phyloP scores from a whole-genome alignment of 2,329 filamentous ascomycete species.

The Elsinoe necatrix region DNA sequence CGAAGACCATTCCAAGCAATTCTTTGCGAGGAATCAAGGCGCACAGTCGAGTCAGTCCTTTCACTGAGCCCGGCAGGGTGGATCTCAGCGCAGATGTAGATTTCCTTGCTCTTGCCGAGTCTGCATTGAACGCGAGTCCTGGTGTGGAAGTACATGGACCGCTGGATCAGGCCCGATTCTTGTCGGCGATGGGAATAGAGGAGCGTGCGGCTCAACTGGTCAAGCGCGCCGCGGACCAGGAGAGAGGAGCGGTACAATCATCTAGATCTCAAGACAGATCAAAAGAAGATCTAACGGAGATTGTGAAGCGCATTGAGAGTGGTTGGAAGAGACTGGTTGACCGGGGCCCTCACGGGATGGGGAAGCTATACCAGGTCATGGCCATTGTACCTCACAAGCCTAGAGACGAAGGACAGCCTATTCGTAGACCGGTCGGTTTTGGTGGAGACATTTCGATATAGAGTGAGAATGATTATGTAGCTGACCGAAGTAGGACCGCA shows the following conservation, averaged over 20 bases:
- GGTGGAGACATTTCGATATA: slow-evolving; percentile 52
- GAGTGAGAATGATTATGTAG: not conserved
- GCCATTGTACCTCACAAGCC: slow-evolving; percentile 63
- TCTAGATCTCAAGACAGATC: slow-evolving; percentile 28
- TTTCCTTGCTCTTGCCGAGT: slow-evolving; percentile 77
- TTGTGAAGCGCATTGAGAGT: slow-evolving; percentile 55
- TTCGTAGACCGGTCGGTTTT: slow-evolving; percentile 78
- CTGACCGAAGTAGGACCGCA: not conserved
- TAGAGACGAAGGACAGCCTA: slow-evolving; percentile 54
- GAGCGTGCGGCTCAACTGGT: slow-evolving; percentile 65
- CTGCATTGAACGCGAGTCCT: slow-evolving; percentile 64
- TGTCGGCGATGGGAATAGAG: slow-evolving; percentile 72
- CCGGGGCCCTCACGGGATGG: slow-evolving; percentile 76
- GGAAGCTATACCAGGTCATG: slow-evolving; percentile 86
- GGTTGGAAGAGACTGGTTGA: slow-evolving; percentile 82
- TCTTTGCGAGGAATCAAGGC: slow-evolving; percentile 79
- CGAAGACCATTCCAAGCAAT: slow-evolving; percentile 71
- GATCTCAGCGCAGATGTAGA: slow-evolving; percentile 92
- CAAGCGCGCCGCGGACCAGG: slow-evolving; percentile 34
- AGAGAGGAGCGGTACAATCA: slow-evolving; percentile 23
- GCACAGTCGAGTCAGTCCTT: slow-evolving; percentile 70
- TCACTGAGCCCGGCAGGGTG: slow-evolving; percentile 69
- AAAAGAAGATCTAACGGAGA: slow-evolving; percentile 37
- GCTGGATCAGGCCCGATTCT: slow-evolving; percentile 72
- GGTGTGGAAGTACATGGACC: slow-evolving; percentile 89